Evolutionary conservation across 1,284 basidiomycete genomes (phyloP).

Genomic region (Schizopora paradoxa): DNA sequence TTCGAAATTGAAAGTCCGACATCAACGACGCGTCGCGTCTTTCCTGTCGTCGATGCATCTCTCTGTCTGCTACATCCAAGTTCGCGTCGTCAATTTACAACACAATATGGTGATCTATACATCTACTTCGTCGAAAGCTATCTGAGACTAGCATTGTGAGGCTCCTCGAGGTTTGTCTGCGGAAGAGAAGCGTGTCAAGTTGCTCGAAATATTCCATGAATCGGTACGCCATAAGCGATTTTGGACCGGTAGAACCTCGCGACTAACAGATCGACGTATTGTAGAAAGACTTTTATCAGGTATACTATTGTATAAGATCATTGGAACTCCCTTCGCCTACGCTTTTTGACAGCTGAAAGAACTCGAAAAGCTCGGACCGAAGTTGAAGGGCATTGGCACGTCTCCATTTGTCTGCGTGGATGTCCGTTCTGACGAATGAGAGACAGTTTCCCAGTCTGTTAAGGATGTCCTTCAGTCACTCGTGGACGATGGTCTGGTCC

Average conservation of each 20-base stretch:
- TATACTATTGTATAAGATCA: constrained; percentile 22
- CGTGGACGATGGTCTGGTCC: constrained; percentile 78
- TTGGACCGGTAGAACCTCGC: not conserved
- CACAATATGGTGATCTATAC: not conserved
- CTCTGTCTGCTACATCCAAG: not conserved
- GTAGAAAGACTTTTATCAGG: constrained; percentile 85
- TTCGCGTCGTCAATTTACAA: not conserved
- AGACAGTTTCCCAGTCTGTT: constrained; percentile 74
- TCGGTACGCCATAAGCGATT: constrained; percentile 50
- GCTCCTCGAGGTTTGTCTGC: constrained; percentile 73
- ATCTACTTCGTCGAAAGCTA: not conserved
- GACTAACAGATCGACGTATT: not conserved
- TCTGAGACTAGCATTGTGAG: constrained; percentile 31
- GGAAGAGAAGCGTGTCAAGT: constrained; percentile 74
- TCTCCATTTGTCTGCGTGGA: not conserved
- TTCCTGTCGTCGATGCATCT: no score
- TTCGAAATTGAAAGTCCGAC: no score
- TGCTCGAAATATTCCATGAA: constrained; percentile 88
- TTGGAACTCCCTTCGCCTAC: not conserved
- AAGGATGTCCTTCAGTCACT: constrained; percentile 85
- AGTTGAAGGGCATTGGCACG: constrained; percentile 83
- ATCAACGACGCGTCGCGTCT: no score
- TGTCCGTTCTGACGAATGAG: not conserved
- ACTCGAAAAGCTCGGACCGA: constrained; percentile 78
- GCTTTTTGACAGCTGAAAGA: constrained; percentile 63